Percentiles rank a stretch among this genome's conserved stretches.
Evolutionary conservation across 768 basidiomycete genomes (phyloP).

Genomic region (Russula earlei): DNA sequence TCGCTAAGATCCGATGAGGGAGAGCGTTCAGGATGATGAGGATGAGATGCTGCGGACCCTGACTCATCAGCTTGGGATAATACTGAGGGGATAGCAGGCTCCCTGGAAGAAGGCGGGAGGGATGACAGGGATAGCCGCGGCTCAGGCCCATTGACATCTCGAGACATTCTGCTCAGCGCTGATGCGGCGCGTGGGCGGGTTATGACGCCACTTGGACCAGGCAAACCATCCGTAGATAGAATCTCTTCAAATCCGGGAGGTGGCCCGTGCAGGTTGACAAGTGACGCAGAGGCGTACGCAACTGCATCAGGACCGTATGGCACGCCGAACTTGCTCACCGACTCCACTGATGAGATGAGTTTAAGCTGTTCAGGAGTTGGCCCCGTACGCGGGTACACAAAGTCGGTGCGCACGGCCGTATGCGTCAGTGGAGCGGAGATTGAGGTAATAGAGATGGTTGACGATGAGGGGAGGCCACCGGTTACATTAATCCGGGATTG

Average conservation of each 20-base stretch:
- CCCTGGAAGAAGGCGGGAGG: background rate
- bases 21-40: background rate
- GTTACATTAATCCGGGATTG: conserved; percentile 32
- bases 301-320: conserved; percentile 72
- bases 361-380: conserved; percentile 57
- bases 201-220: background rate
- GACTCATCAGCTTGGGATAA: background rate
- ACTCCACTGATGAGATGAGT: conserved; percentile 59
- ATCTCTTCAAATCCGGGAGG: conserved; percentile 44
- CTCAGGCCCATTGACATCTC: background rate
- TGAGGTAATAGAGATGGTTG: conserved; percentile 58
- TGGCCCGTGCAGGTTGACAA: conserved; percentile 32
- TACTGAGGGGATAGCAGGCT: background rate
- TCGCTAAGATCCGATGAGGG: background rate
- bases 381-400: conserved; percentile 54
- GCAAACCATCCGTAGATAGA: conserved; percentile 11
- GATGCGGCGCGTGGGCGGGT: conserved; percentile 1
- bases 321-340: conserved; percentile 57
- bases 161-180: background rate
- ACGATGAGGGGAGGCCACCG: conserved; percentile 45
- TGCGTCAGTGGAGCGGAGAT: conserved; percentile 73
- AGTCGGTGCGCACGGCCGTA: conserved; percentile 61
- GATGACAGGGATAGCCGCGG: background rate
- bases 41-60: background rate
- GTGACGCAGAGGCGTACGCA: conserved; percentile 44